Base-by-base conservation (phyloP, 495 filamentous ascomycete species). In the Pyronema omphalodes region DNA sequence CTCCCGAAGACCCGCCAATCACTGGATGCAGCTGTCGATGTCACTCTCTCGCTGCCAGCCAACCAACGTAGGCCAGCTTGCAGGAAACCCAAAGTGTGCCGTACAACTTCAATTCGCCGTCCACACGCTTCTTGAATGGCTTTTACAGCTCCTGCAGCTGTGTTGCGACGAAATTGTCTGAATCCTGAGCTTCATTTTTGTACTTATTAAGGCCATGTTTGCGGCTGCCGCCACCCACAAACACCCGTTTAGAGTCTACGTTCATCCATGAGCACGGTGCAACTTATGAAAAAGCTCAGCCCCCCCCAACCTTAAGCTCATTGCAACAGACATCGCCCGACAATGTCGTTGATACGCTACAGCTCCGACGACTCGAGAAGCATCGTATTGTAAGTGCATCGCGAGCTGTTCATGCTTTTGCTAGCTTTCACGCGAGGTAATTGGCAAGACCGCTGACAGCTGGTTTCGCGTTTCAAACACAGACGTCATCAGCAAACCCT, bases 401-500 rank as follows among this genome's bases (percentile, higher is more conserved):
- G 49, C 15, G 5, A 29, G 23, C 23, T 29, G 23, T 5, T 29
- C 23, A 29, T 29, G 5, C 23, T 29, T 29, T 29, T 29, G 23
- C 23, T 29, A 29, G 23, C 23, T 29, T 40, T 23, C 11, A 14
- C 8, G 5, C 23, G 23, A 29, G 23, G 23, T 29, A 29, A 29
- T 29, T 29, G 23, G 1, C 23, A 29, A 29, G 23, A 29, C 23
- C 1, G 23, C 23, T 29, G 23, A 29, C 23, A 29, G 23, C 5
- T 29, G 23, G 23, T 29, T 29, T 29, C 23, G 23, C 23, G 23
- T 2, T 29, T 29, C 1, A 29, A 29, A 11, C 12, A n/a, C 60
- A 96, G 89, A 33, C 91, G 91, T 58, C 86, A 94, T 66, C 81
- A 88, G 62, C 82, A 91, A 66, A 82, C 88, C 3, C 80, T 98